Percentiles rank a stretch among this genome's conserved stretches.
Conservation (phyloP, 2,329 filamentous ascomycete genomes). For the Apiospora aurea region DNA sequence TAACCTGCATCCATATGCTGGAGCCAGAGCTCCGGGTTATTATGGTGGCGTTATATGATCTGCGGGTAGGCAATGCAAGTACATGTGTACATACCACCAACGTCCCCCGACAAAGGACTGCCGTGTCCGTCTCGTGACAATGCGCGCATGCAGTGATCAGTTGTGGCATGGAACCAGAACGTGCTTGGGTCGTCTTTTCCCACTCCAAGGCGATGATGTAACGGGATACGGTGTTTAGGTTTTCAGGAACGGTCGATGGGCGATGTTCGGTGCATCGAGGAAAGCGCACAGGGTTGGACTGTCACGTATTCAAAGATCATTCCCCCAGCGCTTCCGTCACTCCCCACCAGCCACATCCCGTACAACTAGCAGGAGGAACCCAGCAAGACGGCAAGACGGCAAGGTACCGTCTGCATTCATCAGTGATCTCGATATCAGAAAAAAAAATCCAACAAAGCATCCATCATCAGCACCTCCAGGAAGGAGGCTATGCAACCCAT, state of each 20-base stretch:
- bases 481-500: not conserved
- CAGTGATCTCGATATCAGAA: not conserved
- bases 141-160: not conserved
- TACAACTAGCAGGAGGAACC: not conserved
- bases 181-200: not conserved
- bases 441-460: not conserved
- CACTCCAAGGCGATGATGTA: not conserved
- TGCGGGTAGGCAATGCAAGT: not conserved
- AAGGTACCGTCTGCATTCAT: not conserved
- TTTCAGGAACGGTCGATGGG: not conserved
- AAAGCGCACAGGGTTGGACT: not conserved
- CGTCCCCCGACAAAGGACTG: not conserved
- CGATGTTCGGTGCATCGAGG: not conserved
- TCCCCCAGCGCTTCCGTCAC: not conserved
- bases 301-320: not conserved
- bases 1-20: not conserved
- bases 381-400: not conserved
- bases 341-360: not conserved
- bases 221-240: not conserved
- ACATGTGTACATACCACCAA: not conserved
- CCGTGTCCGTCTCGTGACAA: not conserved
- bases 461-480: not conserved
- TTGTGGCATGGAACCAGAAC: not conserved
- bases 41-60: conserved; percentile 1
- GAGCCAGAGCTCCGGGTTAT: not conserved